Base-by-base conservation (phyloP, 192 early-diverging fungal species). In the Coemansia sp. region DNA sequence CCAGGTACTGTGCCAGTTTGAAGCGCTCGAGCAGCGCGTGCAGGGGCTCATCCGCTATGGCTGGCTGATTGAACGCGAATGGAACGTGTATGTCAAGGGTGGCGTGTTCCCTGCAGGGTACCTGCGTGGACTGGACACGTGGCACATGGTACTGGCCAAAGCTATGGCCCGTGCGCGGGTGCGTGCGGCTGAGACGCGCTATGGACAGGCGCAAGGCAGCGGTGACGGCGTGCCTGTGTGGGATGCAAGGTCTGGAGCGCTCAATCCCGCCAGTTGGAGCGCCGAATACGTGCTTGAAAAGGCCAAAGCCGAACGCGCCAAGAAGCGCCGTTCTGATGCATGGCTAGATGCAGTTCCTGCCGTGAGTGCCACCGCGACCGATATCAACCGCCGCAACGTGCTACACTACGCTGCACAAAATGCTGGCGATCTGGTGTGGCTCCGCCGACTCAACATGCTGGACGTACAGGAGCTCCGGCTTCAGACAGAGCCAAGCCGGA, bases 21-120 rank as follows among this genome's bases (percentile, higher is more conserved):
- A 74, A 51, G 64, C 38, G 51, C 68, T 79, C 11, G 76, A 79
- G 64, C n/a, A 44, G 31, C 58, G 56, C n/a, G 49, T 79, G 14
- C 71, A 79, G 71, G 48, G 54, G n/a, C 58, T 79, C 9, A 70
- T 79, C 17, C 71, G 76, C 40, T 79, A 79, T 49, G 64, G 67
- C 15, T 79, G 76, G 76, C n/a, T 61, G 15, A 36, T 79, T 17
- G 67, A 79, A 61, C 67, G 64, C 61, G 76, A 73, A 49, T 79
- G 76, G 76, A 61, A 44, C 20, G 44, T 11, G 37, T 73, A 79
- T 37, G 76, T 79, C 10, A 56, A 31, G 18, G 60, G 51, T 3
- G 53, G 58, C 14, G 58, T 79, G 50, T 73, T 79, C 47, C 61
- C 67, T 3, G 37, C 54, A 3, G 51, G 38, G 26, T 73, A 64